Evolutionary conservation across 305 asterid species (phyloP), one percentile per base, ranked within the genome.

Genomic region (Lippia alba): DNA sequence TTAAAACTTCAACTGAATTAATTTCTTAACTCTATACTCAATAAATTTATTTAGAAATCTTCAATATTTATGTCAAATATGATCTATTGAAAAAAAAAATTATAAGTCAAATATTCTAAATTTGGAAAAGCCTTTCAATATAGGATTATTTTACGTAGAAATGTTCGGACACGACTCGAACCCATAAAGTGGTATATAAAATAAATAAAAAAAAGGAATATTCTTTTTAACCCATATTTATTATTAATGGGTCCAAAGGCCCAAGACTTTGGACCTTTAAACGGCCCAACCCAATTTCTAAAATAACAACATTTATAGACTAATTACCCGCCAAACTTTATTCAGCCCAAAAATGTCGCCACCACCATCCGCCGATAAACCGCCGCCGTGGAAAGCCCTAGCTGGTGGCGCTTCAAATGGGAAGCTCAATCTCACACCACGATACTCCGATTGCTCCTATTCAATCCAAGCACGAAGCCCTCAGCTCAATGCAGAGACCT

Each of bases 401-500:
- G 72, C 66, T 64, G 67, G 66, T 94, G 98, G 99, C 82, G 81
- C 61, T 94, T 82, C 86, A 74, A 85, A 34, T 91, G 97, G 97
- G 97, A 94, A 79, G 83, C 96, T 49, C 97, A 94, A 59, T 90
- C 94, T 34, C 96, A 91, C 80, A 67, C 81, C 17, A 70, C 98
- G 34, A 68, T 81, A 34, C 85, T 91, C 56, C 96, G 97, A 11
- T 79, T 91, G 48, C 83, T 83, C 41, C 69, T 94, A 56, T 91
- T 90, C 89, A 82, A 82, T 44, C 77, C 86, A 1, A 71, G 30
- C 73, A 64, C 56, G 53, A 84, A 78, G 1, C 90, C 93, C 50
- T 79, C 80, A 12, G 46, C 75, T 79, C 85, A 83, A n/a, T 87
- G 81, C 80, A 68, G 76, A 56, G 78, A 69, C 78, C 76, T 94